phyloP scores from a whole-genome alignment of 306 rosid species.

The Prinsepia uniflora region DNA sequence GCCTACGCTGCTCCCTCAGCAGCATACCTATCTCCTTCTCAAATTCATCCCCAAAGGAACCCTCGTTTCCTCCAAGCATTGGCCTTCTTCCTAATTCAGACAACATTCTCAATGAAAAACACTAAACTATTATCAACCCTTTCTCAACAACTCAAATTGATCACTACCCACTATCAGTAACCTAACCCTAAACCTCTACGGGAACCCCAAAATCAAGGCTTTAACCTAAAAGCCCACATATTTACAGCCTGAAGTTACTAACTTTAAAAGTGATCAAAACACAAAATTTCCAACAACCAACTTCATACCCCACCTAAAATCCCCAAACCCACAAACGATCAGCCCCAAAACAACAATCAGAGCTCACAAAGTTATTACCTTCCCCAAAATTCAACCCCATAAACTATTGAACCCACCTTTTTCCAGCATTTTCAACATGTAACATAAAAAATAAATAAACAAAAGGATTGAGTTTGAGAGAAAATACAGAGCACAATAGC shows the following conservation, averaged over 20 bases:
- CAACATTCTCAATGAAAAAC: constrained; percentile 41
- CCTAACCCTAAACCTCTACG: constrained; percentile 34
- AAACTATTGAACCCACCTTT: constrained; percentile 17
- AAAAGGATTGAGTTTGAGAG: background rate
- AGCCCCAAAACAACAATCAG: constrained; percentile 10
- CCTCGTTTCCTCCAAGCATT: constrained; percentile 67
- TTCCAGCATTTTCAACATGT: constrained; percentile 11
- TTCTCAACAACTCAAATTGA: constrained; percentile 15
- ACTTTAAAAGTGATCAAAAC: constrained; percentile 34
- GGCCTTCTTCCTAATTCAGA: constrained; percentile 82
- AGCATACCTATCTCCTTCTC: constrained; percentile 83
- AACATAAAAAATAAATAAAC: background rate
- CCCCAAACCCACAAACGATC: constrained; percentile 25
- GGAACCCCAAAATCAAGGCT: constrained; percentile 24
- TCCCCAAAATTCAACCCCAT: constrained; percentile 16
- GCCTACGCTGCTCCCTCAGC: constrained; percentile 75
- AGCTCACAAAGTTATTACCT: background rate
- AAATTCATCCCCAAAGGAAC: constrained; percentile 79
- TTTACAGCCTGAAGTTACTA: constrained; percentile 32
- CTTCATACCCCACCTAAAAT: constrained; percentile 21
- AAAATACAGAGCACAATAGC: background rate
- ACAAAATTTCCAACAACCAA: constrained; percentile 25
- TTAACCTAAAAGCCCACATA: constrained; percentile 28
- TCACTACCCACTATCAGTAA: constrained; percentile 19
- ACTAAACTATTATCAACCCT: constrained; percentile 16